These are phyloP conservation scores for Tillandsia fasciculata DNA, from an alignment of 176 grass and related monocot genomes.

Conservation along the genomic window DNA sequence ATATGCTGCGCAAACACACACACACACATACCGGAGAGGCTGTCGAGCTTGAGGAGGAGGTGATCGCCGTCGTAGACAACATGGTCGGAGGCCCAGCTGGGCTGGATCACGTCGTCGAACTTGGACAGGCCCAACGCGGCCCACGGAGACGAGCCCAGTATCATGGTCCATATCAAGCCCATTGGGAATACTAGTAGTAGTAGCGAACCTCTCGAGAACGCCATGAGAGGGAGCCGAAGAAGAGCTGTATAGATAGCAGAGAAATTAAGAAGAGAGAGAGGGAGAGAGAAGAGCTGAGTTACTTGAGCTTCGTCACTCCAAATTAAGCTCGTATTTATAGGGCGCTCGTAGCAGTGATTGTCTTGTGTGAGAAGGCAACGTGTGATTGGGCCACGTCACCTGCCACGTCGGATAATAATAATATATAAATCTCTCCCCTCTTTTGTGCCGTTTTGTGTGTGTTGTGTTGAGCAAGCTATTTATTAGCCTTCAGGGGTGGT, in stretches of 20 bases:
- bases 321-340: constrained; percentile 16
- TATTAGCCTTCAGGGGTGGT: background rate
- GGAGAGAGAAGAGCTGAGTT: background rate
- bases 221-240: background rate
- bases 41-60: constrained; percentile 83
- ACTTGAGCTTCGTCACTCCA: background rate
- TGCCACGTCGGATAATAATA: constrained; percentile 15
- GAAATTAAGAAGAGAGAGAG: background rate
- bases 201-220: background rate
- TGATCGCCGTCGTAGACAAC: constrained; percentile 78
- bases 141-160: background rate
- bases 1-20: too few relatives aligned
- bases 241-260: too few relatives aligned
- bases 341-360: background rate
- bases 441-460: background rate
- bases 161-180: background rate
- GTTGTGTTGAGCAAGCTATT: background rate
- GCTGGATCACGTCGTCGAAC: constrained; percentile 78
- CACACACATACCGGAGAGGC: constrained; percentile 34
- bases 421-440: background rate
- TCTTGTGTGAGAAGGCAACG: constrained; percentile 16
- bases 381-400: constrained; percentile 15
- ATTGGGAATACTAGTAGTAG: background rate
- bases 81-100: constrained; percentile 97
- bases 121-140: constrained; percentile 18